Conservation (phyloP, 2,329 filamentous ascomycete species). For the Hypoxylon sp. region DNA sequence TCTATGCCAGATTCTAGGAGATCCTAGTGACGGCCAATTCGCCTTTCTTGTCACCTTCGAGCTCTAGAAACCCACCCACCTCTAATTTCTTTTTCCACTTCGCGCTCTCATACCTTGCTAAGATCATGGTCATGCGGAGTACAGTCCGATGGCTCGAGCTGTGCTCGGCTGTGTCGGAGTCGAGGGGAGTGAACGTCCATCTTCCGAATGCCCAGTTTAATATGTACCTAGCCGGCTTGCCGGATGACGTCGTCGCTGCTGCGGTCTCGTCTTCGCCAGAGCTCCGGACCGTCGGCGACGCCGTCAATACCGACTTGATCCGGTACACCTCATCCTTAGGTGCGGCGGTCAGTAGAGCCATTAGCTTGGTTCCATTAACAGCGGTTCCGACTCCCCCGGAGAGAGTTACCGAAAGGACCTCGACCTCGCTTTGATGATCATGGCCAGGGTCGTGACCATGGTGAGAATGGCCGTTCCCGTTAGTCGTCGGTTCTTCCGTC, state of each 20-base stretch:
- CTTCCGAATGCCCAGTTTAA: conserved; percentile 98
- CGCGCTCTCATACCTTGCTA: conserved; percentile 79
- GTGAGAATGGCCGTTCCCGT: conserved; percentile 56
- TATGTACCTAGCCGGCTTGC: conserved; percentile 75
- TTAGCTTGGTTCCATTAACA: conserved; percentile 73
- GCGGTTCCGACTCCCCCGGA: conserved; percentile 58
- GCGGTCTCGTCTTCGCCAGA: conserved; percentile 66
- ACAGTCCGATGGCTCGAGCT: conserved; percentile 68
- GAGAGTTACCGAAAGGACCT: conserved; percentile 88
- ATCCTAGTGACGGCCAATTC: conserved; percentile 68
- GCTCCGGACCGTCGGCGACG: conserved; percentile 61
- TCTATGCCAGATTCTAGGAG: conserved; percentile 23
- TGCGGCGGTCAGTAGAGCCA: conserved; percentile 76
- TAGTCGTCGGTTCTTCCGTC: conserved; percentile 57
- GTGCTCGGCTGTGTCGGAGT: conserved; percentile 63
- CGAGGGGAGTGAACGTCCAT: conserved; percentile 86
- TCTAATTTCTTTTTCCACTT: conserved; percentile 85
- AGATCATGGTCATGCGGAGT: conserved; percentile 81
- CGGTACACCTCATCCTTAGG: conserved; percentile 96
- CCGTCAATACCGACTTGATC: conserved; percentile 81
- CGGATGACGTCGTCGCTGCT: conserved; percentile 50
- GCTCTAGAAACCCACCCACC: conserved; percentile 66
- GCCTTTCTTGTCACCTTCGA: conserved; percentile 63
- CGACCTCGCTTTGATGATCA: conserved; percentile 86
- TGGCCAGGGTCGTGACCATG: conserved; percentile 62